These are phyloP conservation scores for Wallemia hederae DNA, from an alignment of 1,284 basidiomycete genomes.

Conservation along the genomic window DNA sequence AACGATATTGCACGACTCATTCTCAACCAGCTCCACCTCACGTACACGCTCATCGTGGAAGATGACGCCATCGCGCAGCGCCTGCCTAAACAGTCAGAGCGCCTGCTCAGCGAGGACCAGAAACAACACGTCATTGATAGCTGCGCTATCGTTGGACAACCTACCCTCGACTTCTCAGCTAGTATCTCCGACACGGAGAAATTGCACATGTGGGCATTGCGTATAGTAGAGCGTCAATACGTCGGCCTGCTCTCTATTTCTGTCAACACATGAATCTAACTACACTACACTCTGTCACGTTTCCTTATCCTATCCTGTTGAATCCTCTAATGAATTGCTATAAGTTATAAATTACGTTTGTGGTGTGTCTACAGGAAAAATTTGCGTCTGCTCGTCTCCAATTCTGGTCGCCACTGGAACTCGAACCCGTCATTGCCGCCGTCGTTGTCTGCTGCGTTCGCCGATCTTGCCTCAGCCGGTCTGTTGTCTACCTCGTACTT, in stretches of 20 bases:
- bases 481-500: conserved; percentile 16
- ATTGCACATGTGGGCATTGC: neutral
- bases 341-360: neutral
- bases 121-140: neutral
- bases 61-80: neutral
- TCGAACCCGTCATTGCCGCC: neutral
- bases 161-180: neutral
- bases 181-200: neutral
- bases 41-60: neutral
- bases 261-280: neutral
- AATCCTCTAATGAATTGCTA: no score
- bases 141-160: neutral
- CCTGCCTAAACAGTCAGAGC: neutral
- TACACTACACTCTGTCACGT: no score
- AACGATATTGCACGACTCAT: neutral
- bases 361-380: no score
- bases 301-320: no score
- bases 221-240: neutral
- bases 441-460: neutral
- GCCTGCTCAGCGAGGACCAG: neutral
- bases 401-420: neutral
- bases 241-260: neutral
- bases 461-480: neutral
- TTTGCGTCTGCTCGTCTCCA: neutral
- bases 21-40: neutral